Evolutionary conservation across 2,329 filamentous ascomycete species (phyloP).

Genomic region (Pseudogymnoascus sp.): DNA sequence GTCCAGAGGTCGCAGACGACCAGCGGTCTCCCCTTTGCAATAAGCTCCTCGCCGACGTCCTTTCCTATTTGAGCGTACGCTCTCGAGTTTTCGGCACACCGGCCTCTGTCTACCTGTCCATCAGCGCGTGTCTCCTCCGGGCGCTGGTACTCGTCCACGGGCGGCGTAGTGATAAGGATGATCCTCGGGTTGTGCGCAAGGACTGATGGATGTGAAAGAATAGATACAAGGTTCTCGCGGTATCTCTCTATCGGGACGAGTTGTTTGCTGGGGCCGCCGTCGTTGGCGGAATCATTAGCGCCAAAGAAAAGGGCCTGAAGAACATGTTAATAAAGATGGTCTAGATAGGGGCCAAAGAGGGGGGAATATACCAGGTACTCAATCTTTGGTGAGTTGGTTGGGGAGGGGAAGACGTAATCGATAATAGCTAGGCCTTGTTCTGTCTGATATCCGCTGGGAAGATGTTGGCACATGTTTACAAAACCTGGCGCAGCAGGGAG

Average conservation of each 20-base stretch:
- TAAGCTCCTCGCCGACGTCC: conserved; percentile 48
- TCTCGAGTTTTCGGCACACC: conserved; percentile 37
- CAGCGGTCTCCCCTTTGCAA: conserved; percentile 32
- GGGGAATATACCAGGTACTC: conserved; percentile 53
- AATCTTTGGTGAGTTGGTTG: conserved; percentile 48
- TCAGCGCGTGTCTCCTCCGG: conserved; percentile 31
- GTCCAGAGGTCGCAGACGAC: conserved; percentile 74
- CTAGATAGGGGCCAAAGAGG: not conserved
- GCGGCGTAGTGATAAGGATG: conserved; percentile 74
- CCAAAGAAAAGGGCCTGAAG: conserved; percentile 62
- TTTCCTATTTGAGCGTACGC: conserved; percentile 59
- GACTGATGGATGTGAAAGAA: conserved; percentile 66
- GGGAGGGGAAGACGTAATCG: conserved; percentile 62
- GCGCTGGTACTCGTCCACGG: conserved; percentile 68
- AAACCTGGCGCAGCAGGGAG: conserved; percentile 10
- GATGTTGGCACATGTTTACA: conserved; percentile 1
- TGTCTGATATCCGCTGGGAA: conserved; percentile 66
- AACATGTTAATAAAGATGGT: conserved; percentile 13
- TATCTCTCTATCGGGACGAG: conserved; percentile 69
- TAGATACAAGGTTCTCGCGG: conserved; percentile 61
- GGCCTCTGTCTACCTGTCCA: conserved; percentile 38
- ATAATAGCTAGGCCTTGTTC: conserved; percentile 64
- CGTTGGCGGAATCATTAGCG: conserved; percentile 78
- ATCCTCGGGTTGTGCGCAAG: conserved; percentile 63
- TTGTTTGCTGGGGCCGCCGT: conserved; percentile 56